phyloP scores from a whole-genome alignment of 1,284 basidiomycete species.

The Lignosus rhinocerotis region DNA sequence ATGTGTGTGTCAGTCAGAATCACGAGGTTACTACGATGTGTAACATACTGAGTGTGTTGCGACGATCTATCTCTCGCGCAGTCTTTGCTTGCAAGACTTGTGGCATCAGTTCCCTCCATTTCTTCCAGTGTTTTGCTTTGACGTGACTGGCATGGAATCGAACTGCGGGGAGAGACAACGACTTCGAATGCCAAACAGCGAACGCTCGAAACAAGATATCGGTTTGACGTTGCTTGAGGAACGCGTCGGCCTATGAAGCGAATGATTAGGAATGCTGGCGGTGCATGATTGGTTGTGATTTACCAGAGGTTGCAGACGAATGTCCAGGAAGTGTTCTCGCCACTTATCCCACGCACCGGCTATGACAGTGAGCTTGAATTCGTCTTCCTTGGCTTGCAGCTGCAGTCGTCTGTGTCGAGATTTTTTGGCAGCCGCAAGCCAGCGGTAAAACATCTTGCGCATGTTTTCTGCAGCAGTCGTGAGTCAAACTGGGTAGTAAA shows the following conservation, averaged over 20 bases:
- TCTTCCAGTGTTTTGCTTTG: slow-evolving; percentile 61
- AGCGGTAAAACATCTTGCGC: slow-evolving; percentile 67
- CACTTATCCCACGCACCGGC: slow-evolving; percentile 72
- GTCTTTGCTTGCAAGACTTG: slow-evolving; percentile 60
- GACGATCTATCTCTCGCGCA: slow-evolving; percentile 62
- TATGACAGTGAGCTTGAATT: slow-evolving; percentile 52
- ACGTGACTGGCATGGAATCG: slow-evolving; percentile 63
- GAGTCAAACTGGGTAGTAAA: background rate
- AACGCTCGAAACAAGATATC: slow-evolving; percentile 67
- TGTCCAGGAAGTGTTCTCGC: slow-evolving; percentile 67
- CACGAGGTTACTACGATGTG: background rate
- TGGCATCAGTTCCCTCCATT: slow-evolving; percentile 71
- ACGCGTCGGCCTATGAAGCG: slow-evolving; percentile 59
- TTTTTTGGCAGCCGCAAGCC: slow-evolving; percentile 61
- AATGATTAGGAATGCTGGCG: slow-evolving; percentile 4
- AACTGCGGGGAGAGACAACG: slow-evolving; percentile 76
- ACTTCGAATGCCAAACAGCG: slow-evolving; percentile 70
- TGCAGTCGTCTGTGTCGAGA: slow-evolving; percentile 56
- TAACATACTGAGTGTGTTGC: slow-evolving; percentile 57
- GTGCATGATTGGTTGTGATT: slow-evolving; percentile 26
- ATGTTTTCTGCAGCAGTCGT: slow-evolving; percentile 51
- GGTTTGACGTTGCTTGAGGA: slow-evolving; percentile 57
- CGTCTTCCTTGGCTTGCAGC: slow-evolving; percentile 61
- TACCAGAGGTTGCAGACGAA: slow-evolving; percentile 64
- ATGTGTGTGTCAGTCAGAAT: slow-evolving; percentile 20